Base-by-base conservation (phyloP, 192 early-diverging fungal species). In the Chytriomyces hyalinus region DNA sequence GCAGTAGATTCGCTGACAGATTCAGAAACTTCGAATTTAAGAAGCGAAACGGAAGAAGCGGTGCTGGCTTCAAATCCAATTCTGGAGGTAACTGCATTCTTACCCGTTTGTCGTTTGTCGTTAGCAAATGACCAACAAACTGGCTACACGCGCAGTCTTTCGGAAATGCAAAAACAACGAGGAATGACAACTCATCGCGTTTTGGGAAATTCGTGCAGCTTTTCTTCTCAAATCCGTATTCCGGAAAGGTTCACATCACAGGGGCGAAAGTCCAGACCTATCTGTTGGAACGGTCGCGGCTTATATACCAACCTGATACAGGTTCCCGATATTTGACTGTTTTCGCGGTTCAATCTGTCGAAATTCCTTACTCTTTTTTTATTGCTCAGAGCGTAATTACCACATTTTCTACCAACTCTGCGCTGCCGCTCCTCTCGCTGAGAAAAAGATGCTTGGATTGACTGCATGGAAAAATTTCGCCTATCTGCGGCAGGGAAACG, bases 131-230 rank as follows among this genome's bases (percentile, higher is more conserved):
- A 43, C 15, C 20, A 70, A 15, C 63, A 28, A 36, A 57, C 2
- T 66, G 70, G 46, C 44, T 61, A 20, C 8, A 15, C 13, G 28
- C 59, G 17, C 15, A 81, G 77, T 87, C 94, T 45, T 96, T 97
- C 81, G 95, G 95, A 69, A 96, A 97, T 80, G 94, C 95, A 43
- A 97, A 97, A 82, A 97, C 95, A 7, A 95, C 95, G 3, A 85
- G 95, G 77, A 97, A 97, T 84, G 95, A 97, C 83, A 97, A 97
- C 85, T 91, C 89, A 59, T 96, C 94, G 65, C 91, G 95, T 13
- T 97, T 97, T 71, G 95, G 95, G 61, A 97, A 97, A 87, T 97
- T 94, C 80, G 88, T 94, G 62, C 93, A 95, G 75, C 60, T 82
- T 10, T 63, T 82, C 48, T 82, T 82, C 60, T 78, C 76, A 10